These are phyloP conservation scores for Backusella mclennaniae DNA, from an alignment of 192 early-diverging fungal genomes.

Conservation along the genomic window DNA sequence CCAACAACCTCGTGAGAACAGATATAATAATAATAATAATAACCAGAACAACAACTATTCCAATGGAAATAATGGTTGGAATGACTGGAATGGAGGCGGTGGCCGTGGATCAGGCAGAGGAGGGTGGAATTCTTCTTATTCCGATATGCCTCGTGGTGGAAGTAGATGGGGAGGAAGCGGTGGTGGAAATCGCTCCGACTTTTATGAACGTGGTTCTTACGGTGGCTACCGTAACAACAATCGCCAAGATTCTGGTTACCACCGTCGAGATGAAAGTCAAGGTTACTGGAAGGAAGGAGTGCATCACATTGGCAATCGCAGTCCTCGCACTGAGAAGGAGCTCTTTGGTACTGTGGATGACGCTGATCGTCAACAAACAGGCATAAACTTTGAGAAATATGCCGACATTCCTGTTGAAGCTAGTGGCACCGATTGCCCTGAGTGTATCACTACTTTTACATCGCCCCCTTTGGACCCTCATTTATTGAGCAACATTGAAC, in stretches of 20 bases:
- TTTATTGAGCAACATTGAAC: conserved; percentile 86
- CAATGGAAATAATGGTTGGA: conserved; percentile 31
- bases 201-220: conserved; percentile 42
- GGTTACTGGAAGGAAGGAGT: conserved; percentile 78
- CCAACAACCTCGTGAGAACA: conserved; percentile 21
- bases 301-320: conserved; percentile 74
- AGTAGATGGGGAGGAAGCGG: conserved; percentile 36
- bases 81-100: conserved; percentile 32
- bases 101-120: background rate
- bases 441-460: conserved; percentile 58
- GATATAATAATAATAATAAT: conserved; percentile 17
- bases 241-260: conserved; percentile 38
- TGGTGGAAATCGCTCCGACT: conserved; percentile 30
- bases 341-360: conserved; percentile 77
- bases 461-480: conserved; percentile 76
- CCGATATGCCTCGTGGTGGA: conserved; percentile 25
- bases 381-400: conserved; percentile 99
- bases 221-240: conserved; percentile 38
- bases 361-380: conserved; percentile 76
- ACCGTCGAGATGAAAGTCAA: conserved; percentile 42
- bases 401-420: conserved; percentile 98
- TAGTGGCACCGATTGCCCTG: conserved; percentile 65
- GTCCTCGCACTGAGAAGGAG: conserved; percentile 75
- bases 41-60: conserved; percentile 25
- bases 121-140: conserved; percentile 24